These are phyloP conservation scores for Exsudoporus floridanus DNA, from an alignment of 1,284 basidiomycete genomes.

Conservation along the genomic window DNA sequence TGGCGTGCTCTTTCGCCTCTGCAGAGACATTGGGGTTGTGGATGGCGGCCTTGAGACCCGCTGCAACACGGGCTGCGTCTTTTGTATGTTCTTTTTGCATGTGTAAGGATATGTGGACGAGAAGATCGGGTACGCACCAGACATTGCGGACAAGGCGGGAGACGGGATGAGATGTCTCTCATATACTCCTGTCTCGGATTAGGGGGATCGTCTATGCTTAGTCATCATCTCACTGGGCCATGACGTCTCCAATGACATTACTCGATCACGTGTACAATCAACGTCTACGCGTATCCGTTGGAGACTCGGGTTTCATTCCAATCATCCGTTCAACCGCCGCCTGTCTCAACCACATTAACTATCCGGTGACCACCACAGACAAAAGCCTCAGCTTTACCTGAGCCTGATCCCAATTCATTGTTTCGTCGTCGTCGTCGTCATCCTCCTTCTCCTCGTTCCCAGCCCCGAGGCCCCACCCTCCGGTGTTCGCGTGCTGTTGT, in stretches of 20 bases:
- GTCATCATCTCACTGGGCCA: background rate
- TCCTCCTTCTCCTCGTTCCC: slow-evolving; percentile 49
- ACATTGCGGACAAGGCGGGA: slow-evolving; percentile 14
- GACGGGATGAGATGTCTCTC: background rate
- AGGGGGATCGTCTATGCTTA: slow-evolving; percentile 10
- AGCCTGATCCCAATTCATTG: slow-evolving; percentile 65
- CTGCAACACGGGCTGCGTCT: slow-evolving; percentile 44
- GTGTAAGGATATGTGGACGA: background rate
- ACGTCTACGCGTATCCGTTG: slow-evolving; percentile 30
- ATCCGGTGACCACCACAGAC: background rate
- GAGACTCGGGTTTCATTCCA: slow-evolving; percentile 47
- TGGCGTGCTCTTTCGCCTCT: slow-evolving; percentile 49
- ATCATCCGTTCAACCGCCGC: slow-evolving; percentile 64
- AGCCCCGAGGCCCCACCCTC: slow-evolving; percentile 67
- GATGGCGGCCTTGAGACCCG: slow-evolving; percentile 56
- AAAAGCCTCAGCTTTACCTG: slow-evolving; percentile 42
- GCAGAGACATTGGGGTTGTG: slow-evolving; percentile 53
- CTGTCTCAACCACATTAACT: slow-evolving; percentile 28
- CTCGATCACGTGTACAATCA: slow-evolving; percentile 20
- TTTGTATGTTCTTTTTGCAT: slow-evolving; percentile 30
- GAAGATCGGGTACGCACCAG: slow-evolving; percentile 19
- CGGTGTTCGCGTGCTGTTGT: slow-evolving; percentile 42
- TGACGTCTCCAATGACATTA: slow-evolving; percentile 15
- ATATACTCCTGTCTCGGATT: slow-evolving; percentile 2
- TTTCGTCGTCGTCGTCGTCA: slow-evolving; percentile 43